These are phyloP conservation scores for Coccomyxa subellipsoidea DNA, from an alignment of 163 green algal genomes.

Conservation along the genomic window DNA sequence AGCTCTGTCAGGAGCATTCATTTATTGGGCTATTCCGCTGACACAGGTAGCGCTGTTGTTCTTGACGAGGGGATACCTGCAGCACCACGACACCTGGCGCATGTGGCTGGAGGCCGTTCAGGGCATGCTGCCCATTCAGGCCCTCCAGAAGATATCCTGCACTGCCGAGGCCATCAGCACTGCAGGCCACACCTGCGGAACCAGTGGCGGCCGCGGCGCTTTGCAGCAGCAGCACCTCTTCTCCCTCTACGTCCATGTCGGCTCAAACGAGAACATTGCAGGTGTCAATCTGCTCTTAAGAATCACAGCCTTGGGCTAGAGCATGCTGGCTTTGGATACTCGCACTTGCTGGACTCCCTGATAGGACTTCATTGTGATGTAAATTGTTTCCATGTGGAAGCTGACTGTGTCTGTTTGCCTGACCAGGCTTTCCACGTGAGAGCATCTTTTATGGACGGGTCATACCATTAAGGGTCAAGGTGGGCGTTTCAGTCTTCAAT, in stretches of 20 bases:
- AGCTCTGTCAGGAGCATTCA: too few relatives aligned
- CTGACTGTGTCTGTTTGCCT: not conserved
- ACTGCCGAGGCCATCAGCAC: not conserved
- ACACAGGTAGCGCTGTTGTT: conserved; percentile 40
- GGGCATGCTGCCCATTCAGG: not conserved
- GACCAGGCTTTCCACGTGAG: conserved; percentile 17
- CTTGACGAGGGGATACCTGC: conserved; percentile 29
- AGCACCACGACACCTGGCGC: conserved; percentile 1
- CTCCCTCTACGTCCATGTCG: not conserved
- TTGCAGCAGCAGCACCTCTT: conserved; percentile 5
- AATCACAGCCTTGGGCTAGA: not conserved
- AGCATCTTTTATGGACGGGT: conserved; percentile 33
- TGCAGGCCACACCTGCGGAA: not conserved
- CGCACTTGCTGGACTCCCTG: too few relatives aligned
- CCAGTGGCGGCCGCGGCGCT: not conserved
- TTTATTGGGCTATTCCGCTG: not conserved
- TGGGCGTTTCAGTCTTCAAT: not conserved
- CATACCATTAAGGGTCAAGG: conserved; percentile 6
- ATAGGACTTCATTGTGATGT: too few relatives aligned
- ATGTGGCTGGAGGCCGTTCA: not conserved
- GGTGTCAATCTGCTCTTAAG: not conserved
- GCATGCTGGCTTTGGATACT: not conserved
- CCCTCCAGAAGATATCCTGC: not conserved
- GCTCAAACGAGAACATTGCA: not conserved
- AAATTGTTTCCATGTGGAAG: too few relatives aligned